Base-by-base conservation (phyloP, 2,329 filamentous ascomycete genomes). In the Epichloe gansuensis region DNA sequence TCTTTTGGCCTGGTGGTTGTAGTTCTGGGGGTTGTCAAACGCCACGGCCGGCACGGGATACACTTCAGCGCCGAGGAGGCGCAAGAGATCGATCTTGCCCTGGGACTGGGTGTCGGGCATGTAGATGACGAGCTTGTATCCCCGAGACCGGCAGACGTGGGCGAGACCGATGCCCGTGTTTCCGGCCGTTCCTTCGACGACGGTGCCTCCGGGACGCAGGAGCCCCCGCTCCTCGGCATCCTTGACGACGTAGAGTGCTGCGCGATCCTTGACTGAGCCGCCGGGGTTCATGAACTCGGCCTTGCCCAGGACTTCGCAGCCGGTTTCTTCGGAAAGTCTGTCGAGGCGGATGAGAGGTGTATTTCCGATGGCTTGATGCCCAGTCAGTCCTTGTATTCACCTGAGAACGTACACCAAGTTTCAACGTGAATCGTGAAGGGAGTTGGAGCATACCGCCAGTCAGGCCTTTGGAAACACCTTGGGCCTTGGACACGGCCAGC, bases 101-200 rank as follows among this genome's bases (percentile, higher is more conserved):
- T 95, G 91, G 21, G 90, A 95, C 73, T 97, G 93, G 47, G 91
- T 97, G 75, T 98, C 87, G 62, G 93, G 93, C 93, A 98, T 97
- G 81, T 97, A 98, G 66, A 98, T 98, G 65, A 97, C 90, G 49
- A 95, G 82, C 66, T 85, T 85, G 77, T 98, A 97, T 41, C 91
- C 93, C 62, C 85, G 85, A 39, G 85, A 87, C 55, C 91, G 82
- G 73, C 93, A 97, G 52, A 98, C 93, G 71, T 97, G 93, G 21
- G 93, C 93, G 43, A 98, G 85, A 2, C 93, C 93, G 68, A 98
- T 98, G 58, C 93, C 93, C 34, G 93, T 98, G 75, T 97, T 98
- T 50, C 93, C 93, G 0, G 93, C 93, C 5, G 93, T 98, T 56
- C 93, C 93, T 72, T 98, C 93, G 53, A 98, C 86, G 12, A 98